Base-by-base conservation (phyloP, 2,329 filamentous ascomycete genomes). In the Trichoderma sp. region DNA sequence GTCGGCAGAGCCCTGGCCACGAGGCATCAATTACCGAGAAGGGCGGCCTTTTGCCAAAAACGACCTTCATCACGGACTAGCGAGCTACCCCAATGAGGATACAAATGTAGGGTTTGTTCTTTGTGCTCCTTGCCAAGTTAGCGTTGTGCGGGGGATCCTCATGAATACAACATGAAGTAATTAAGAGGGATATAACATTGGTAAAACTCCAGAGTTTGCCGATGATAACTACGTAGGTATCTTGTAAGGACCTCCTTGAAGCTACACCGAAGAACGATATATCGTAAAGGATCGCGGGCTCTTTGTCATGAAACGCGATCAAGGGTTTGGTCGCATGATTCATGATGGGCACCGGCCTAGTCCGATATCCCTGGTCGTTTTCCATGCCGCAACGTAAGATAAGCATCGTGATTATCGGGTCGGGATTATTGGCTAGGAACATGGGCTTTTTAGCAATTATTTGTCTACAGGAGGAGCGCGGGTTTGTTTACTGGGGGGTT, bases 331-430 rank as follows among this genome's bases (percentile, higher is more conserved):
- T 67, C 30, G 64, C 30, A 57, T 67, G 64, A 67, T 67, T 67
- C 50, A 23, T 57, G 32, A 67, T 26, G 30, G 43, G 20, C 20
- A 9, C 47, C 63, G 63, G 63, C 63, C 12, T 55, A 66, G 28
- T 39, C 64, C 47, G 64, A 28, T 47, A 53, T 59, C 66, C 66
- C 55, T 34, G 13, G 66, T 32, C 34, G 34, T 23, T 15, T 12
- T 11, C 13, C 47, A 66, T 57, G 32, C 23, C 30, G 17, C 34
- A 32, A 36, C 30, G 64, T 57, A 57, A 67, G 64, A 67, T 67
- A 67, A 55, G 63, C 63, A 65, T 65, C 28, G 47, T 67, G 47
- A 57, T 55, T 57, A 36, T 67, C 64, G 47, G 34, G 64, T 67
- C 64, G 39, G 64, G 47, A 17, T 57, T 23, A 53, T 20, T 53